Base-by-base conservation (phyloP, 495 filamentous ascomycete species). In the Xylaria intraflava region DNA sequence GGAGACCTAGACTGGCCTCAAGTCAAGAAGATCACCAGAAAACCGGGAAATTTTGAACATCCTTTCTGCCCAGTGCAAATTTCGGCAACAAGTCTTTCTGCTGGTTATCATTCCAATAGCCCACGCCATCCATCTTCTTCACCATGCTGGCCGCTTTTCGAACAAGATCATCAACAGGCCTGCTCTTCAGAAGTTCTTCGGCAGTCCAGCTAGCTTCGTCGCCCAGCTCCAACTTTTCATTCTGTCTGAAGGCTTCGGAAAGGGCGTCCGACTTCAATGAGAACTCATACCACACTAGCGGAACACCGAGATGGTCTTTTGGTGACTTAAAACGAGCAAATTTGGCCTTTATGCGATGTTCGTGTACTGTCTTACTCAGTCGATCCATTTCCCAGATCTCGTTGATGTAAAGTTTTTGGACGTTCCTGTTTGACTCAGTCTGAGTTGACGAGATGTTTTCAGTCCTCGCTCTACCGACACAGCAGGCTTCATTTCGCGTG, bases 261-360 rank as follows among this genome's bases (percentile, higher is more conserved):
- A 62, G 31, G 1, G 46, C 44, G 5, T 57, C 35, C 8, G 65
- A 72, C 3, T 69, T 51, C 16, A 79, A 55, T 1, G 65, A 59
- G 9, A 60, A 68, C 51, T 78, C 72, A 24, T 73, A 74, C 75
- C 74, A 79, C 10, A 45, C 43, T 2, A 59, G 35, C n/a, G 63
- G 23, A 12, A 61, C 42, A 11, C 7, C 33, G 44, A 55, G 45
- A 9, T 36, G 36, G 20, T 39, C 20, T n/a, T 51, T 38, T 23
- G 53, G 27, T 8, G 31, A 0, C 16, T 43, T 49, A 19, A 35
- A 49, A 0, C 29, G 12, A 14, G 36, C 52, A n/a, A 55, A 55
- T 2, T 43, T 55, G 12, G 49, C 26, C 19, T 22, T 14, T 14
- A 49, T 23, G 1, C 20, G 27, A 9, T 43, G 35, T 42, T 33